Conservation (phyloP, 1,139 yeast genomes). For the Schizosaccharomyces versatilis region DNA sequence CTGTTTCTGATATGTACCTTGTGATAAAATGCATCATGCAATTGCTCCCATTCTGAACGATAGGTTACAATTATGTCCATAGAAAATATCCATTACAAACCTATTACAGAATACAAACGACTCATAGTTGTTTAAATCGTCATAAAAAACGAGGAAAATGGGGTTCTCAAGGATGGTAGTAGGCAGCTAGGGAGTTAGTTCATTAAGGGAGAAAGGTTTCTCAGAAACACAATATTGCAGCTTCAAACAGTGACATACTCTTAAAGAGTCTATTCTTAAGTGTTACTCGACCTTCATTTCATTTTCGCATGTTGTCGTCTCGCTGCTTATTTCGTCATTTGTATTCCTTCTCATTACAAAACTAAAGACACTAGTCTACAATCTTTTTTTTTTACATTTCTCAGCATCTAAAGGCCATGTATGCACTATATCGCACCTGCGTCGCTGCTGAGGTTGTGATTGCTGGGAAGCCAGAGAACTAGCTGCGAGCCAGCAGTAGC, state of each 20-base stretch:
- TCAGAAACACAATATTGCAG: not conserved
- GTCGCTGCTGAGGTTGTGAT: not conserved
- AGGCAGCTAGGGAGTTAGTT: not conserved
- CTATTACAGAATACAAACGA: not conserved
- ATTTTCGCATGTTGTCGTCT: no score
- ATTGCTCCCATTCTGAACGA: not conserved
- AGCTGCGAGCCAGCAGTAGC: conserved; percentile 4
- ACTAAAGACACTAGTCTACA: no score
- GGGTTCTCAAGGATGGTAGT: not conserved
- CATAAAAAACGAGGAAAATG: conserved; percentile 4
- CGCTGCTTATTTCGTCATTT: no score
- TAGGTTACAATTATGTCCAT: no score
- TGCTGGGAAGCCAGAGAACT: conserved; percentile 2
- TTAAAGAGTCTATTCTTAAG: not conserved
- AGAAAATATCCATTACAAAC: no score
- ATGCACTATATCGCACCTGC: no score
- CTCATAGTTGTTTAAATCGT: not conserved
- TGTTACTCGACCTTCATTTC: no score
- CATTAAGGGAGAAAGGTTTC: not conserved
- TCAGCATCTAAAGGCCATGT: no score
- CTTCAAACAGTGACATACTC: not conserved
- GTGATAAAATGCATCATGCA: not conserved
- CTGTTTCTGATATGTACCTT: not conserved
- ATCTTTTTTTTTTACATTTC: no score
- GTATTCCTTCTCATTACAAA: no score